Percentiles rank a stretch among this genome's conserved stretches.
Evolutionary conservation across 441 rosid species (phyloP).

Genomic region (Populus tomentosa): DNA sequence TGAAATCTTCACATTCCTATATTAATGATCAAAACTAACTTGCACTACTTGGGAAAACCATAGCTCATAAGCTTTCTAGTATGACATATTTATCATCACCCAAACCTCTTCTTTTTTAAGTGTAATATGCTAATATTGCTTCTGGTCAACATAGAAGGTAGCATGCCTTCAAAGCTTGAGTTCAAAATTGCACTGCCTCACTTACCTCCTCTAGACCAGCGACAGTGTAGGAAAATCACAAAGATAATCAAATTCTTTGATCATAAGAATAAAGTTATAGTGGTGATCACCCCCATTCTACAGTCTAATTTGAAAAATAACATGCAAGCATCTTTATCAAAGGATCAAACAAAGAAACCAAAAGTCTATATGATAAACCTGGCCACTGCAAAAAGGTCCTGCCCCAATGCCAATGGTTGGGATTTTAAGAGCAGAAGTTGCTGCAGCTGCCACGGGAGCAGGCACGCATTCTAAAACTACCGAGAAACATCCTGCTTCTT

Average conservation of each 20-base stretch:
- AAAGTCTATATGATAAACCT: conserved; percentile 35
- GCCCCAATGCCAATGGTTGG: conserved; percentile 96
- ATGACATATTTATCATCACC: not conserved
- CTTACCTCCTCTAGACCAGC: not conserved
- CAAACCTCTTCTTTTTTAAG: not conserved
- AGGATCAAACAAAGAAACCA: not conserved
- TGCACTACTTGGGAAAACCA: not conserved
- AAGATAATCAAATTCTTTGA: not conserved
- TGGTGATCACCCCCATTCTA: not conserved
- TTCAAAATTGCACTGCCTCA: not conserved
- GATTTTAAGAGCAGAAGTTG: conserved; percentile 69
- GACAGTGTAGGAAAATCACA: not conserved
- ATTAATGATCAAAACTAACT: not conserved
- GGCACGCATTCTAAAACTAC: conserved; percentile 91
- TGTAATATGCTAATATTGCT: not conserved
- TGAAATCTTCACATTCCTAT: not conserved
- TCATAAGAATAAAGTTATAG: not conserved
- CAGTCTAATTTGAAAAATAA: not conserved
- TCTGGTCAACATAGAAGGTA: not conserved
- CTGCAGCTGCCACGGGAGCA: conserved; percentile 88
- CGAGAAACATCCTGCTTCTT: conserved; percentile 84
- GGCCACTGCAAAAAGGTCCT: conserved; percentile 91
- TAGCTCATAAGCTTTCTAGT: not conserved
- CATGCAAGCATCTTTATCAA: too few relatives aligned
- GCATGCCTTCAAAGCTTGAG: not conserved